Evolutionary conservation across 106 monocot species (phyloP), one percentile per base, ranked within the genome.

Genomic region (Acorus calamus): DNA sequence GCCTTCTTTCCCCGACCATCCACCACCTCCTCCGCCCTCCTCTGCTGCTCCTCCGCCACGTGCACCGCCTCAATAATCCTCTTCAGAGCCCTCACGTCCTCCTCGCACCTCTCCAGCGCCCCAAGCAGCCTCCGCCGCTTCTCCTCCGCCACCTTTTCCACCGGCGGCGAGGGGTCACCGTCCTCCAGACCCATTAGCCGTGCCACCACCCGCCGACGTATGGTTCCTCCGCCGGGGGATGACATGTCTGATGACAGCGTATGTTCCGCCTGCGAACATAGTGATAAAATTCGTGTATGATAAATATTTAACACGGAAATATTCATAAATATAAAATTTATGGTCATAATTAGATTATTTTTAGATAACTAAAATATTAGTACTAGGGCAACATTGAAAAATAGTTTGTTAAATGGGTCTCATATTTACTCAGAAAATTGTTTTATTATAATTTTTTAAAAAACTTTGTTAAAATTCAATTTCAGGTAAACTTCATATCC

Each of bases 21-120:
- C 4, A 55, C 75, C 44, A 89, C 81, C 52, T 63, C 81, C 70
- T 72, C 78, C 72, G 48, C 79, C 81, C n/a, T 47, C 63, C 56
- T 49, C 55, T 11, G 28, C 13, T 6, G 52, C 57, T 41, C 5
- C 69, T 84, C 83, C 2, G 60, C 78, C 42, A 64, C 9, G 8
- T 70, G 70, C 3, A 81, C 71, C 9, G 84, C 81, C 12, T 84
- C 87, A 57, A 92, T 92, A 62, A 86, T 92, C 77, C 61, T 70
- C 61, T 84, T 79, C 68, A 92, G 53, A 6, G 84, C 57, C 46
- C 74, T 68, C 44, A 92, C 77, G 55, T 87, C 87, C 73, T 81
- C 84, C 55, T 87, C 87, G 69, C 92, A 92, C 69, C 74, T 78
- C 72, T 92, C 92, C 68, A 92, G 76, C 9, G 86, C 92, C 5